Percentiles rank a stretch among this genome's conserved stretches.
These are phyloP conservation scores for Prunus kanzakura DNA, from an alignment of 306 rosid genomes.

Conservation along the genomic window DNA sequence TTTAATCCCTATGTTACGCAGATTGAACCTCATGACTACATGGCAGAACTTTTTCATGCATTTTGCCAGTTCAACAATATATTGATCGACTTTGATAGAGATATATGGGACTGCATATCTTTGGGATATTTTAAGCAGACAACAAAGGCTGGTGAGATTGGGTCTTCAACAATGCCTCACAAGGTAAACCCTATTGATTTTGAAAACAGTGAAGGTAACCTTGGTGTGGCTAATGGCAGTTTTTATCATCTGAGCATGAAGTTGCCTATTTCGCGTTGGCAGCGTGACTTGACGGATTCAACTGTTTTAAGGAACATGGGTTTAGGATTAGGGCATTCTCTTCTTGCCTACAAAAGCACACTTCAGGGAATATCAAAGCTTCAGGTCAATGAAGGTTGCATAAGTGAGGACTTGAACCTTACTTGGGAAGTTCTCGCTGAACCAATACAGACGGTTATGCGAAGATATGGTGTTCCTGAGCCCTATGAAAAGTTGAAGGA, in stretches of 20 bases:
- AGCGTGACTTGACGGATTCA: constrained; percentile 61
- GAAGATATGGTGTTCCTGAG: constrained; percentile 87
- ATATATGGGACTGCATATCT: constrained; percentile 82
- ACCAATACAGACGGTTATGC: constrained; percentile 96
- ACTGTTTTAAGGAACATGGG: constrained; percentile 81
- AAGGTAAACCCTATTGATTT: constrained; percentile 96
- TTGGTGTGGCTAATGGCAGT: constrained; percentile 72
- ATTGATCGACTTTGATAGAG: constrained; percentile 76
- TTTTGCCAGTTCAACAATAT: constrained; percentile 69
- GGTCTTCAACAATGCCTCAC: constrained; percentile 83
- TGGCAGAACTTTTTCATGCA: constrained; percentile 76
- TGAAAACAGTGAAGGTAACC: constrained; percentile 92
- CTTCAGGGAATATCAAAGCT: constrained; percentile 72
- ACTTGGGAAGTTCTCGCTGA: constrained; percentile 97
- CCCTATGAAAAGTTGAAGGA: constrained; percentile 91
- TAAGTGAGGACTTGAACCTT: constrained; percentile 70
- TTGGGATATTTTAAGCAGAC: constrained; percentile 88
- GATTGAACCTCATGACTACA: constrained; percentile 94
- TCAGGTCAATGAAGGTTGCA: constrained; percentile 74
- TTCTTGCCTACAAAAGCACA: constrained; percentile 75
- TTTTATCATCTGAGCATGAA: constrained; percentile 76
- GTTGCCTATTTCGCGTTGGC: constrained; percentile 72
- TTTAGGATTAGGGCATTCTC: constrained; percentile 70
- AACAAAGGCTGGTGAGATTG: constrained; percentile 33
- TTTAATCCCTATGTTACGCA: constrained; percentile 83